Evolutionary conservation across 1,139 yeast genomes (phyloP).

Genomic region (Ogataea hybrid): DNA sequence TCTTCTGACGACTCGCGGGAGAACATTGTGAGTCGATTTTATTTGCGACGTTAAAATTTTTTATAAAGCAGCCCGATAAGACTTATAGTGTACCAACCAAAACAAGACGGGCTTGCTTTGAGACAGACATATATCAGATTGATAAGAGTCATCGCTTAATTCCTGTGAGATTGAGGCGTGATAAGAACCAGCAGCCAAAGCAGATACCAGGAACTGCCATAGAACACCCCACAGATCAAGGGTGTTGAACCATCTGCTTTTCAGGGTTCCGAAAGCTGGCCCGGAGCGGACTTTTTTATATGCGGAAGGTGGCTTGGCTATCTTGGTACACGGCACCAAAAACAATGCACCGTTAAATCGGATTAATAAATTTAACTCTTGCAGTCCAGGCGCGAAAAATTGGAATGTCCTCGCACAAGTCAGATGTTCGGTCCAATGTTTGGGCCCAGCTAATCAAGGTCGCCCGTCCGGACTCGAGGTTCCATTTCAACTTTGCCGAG

Average conservation of each 20-base stretch:
- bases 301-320: not conserved
- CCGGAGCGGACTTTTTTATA: not conserved
- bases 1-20: slow-evolving; percentile 3
- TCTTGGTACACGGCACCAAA: not conserved
- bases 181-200: not conserved
- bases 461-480: slow-evolving; percentile 30
- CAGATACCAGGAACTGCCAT: too few species aligned
- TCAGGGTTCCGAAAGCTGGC: too few species aligned
- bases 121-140: not conserved
- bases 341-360: not conserved
- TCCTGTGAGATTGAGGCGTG: not conserved
- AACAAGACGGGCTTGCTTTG: not conserved
- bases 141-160: not conserved
- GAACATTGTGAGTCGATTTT: not conserved
- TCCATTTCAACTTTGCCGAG: slow-evolving; percentile 30
- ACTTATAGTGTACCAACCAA: not conserved
- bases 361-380: not conserved
- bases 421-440: slow-evolving; percentile 27
- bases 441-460: slow-evolving; percentile 30
- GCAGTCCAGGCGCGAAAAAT: not conserved
- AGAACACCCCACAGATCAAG: too few species aligned
- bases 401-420: slow-evolving; percentile 17
- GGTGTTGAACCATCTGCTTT: too few species aligned
- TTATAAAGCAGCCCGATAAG: not conserved
- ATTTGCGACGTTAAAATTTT: not conserved